These are phyloP conservation scores for Sugiyamaella sp. DNA, from an alignment of 1,139 yeast genomes.

Conservation along the genomic window DNA sequence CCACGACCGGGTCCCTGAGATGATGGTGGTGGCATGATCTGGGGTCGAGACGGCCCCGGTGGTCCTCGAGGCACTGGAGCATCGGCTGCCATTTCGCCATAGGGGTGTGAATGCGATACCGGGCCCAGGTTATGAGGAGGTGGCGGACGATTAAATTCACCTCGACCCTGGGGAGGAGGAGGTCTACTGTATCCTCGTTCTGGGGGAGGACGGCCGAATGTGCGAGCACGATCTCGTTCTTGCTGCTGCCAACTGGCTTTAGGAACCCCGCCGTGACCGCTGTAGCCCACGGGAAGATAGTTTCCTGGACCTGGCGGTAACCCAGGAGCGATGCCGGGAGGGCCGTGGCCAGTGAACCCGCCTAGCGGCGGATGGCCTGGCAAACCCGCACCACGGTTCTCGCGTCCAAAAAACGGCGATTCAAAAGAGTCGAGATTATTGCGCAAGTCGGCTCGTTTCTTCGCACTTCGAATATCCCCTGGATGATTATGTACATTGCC, in stretches of 20 bases:
- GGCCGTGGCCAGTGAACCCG: conserved; percentile 1
- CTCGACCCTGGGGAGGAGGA: conserved; percentile 3
- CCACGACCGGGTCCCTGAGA: too few relatives aligned
- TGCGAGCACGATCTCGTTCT: conserved; percentile 2
- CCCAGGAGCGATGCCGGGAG: background rate
- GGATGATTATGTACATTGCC: conserved; percentile 4
- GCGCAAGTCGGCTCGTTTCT: conserved; percentile 22
- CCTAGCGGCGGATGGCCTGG: conserved; percentile 7
- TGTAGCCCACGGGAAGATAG: background rate
- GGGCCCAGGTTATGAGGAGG: background rate
- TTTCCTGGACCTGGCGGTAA: background rate
- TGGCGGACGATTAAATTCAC: conserved; percentile 9
- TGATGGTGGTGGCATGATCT: too few relatives aligned
- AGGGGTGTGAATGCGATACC: conserved; percentile 3
- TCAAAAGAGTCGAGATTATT: conserved; percentile 29
- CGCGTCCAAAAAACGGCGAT: conserved; percentile 31
- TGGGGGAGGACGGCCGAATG: conserved; percentile 10
- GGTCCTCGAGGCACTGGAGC: background rate
- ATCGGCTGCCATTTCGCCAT: conserved; percentile 8
- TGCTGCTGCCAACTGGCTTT: conserved; percentile 9
- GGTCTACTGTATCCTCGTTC: conserved; percentile 9
- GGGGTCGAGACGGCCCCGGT: background rate
- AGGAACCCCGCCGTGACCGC: conserved; percentile 1
- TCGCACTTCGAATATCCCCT: conserved; percentile 15
- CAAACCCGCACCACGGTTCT: conserved; percentile 13